Percentiles rank a stretch among this genome's conserved stretches.
phyloP scores from a whole-genome alignment of 129 eudicot genomes.

The Escallonia herrerae region DNA sequence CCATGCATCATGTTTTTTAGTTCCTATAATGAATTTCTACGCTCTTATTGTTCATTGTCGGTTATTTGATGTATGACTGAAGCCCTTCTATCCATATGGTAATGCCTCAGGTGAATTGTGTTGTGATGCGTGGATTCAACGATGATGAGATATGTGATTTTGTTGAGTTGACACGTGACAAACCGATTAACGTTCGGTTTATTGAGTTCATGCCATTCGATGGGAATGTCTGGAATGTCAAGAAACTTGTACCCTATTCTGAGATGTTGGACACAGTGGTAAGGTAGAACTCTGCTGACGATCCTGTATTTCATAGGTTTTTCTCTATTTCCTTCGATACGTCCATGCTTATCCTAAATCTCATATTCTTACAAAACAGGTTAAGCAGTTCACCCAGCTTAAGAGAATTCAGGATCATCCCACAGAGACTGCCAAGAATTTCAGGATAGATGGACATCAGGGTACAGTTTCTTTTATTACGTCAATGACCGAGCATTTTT shows the following conservation, averaged over 20 bases:
- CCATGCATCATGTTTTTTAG: neutral
- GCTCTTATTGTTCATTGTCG: neutral
- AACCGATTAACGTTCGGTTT: conserved; percentile 79
- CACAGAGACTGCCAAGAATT: conserved; percentile 94
- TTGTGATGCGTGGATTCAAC: conserved; percentile 97
- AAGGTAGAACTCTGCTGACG: conserved; percentile 52
- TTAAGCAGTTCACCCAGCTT: conserved; percentile 43
- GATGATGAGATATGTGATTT: conserved; percentile 96
- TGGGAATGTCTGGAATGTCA: conserved; percentile 98
- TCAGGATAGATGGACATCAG: conserved; percentile 72
- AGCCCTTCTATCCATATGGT: neutral
- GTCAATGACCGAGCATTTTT: conserved; percentile 95
- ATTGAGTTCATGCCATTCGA: conserved; percentile 99
- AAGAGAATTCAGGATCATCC: conserved; percentile 73
- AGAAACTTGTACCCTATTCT: conserved; percentile 87
- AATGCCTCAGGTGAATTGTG: conserved; percentile 72
- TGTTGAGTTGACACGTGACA: conserved; percentile 79
- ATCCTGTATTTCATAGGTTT: neutral
- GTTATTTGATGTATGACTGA: neutral
- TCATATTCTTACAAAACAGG: conserved; percentile 46
- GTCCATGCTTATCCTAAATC: conserved; percentile 7
- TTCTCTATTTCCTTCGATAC: neutral
- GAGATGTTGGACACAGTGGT: conserved; percentile 97
- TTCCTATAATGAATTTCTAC: neutral
- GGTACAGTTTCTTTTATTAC: conserved; percentile 95